phyloP scores from a whole-genome alignment of 805 yeast species.

The Blastobotrys attinorum region DNA sequence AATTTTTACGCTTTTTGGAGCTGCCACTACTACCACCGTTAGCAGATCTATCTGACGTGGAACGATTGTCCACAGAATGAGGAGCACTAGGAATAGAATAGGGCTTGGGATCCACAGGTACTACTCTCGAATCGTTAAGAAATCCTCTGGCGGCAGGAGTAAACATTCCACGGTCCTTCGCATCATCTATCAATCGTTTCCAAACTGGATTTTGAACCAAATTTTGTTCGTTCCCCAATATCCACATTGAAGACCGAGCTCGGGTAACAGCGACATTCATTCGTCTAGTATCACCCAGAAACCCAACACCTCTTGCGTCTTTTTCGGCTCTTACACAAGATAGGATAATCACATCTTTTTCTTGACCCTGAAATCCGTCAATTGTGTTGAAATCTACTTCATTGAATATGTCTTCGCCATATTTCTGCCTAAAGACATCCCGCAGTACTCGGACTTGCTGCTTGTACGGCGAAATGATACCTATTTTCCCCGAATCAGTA shows the following conservation, averaged over 20 bases:
- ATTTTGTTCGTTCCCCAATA: conserved; percentile 71
- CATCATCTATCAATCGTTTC: conserved; percentile 48
- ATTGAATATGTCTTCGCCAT: conserved; percentile 54
- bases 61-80: no score
- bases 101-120: no score
- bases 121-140: no score
- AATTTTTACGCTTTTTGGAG: no score
- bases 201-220: conserved; percentile 62
- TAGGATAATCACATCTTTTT: conserved; percentile 85
- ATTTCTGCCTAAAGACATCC: conserved; percentile 46
- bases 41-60: no score
- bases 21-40: no score
- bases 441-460: conserved; percentile 66
- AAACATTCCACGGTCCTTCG: conserved; percentile 11
- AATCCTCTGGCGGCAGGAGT: conserved; percentile 5
- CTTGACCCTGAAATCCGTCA: conserved; percentile 98
- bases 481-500: conserved; percentile 54
- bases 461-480: conserved; percentile 90
- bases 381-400: conserved; percentile 87
- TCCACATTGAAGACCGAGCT: conserved; percentile 88
- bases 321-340: conserved; percentile 91
- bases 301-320: conserved; percentile 58
- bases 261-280: conserved; percentile 97
- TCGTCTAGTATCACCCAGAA: conserved; percentile 83
- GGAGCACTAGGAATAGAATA: no score